A percentile compares a stretch with the other conserved stretches of the same genome.
These are phyloP conservation scores for Mallotus japonicus DNA, from an alignment of 441 rosid genomes.

Conservation along the genomic window DNA sequence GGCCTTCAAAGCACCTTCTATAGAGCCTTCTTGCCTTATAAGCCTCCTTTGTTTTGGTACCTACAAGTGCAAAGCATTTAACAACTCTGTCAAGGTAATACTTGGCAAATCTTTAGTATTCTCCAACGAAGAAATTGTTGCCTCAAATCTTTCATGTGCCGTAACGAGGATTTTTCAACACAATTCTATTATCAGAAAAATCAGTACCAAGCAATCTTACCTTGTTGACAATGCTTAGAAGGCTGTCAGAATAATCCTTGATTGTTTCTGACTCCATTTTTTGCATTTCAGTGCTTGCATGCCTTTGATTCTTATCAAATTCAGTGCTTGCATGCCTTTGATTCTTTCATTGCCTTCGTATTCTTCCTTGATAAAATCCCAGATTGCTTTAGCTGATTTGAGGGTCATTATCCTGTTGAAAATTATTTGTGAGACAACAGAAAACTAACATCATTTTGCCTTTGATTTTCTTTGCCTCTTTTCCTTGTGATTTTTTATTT, in stretches of 20 bases:
- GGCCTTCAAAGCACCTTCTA: slow-evolving; percentile 2
- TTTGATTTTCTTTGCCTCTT: not conserved
- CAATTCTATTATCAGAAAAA: not conserved
- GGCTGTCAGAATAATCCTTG: not conserved
- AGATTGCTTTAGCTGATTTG: not conserved
- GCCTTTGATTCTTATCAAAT: slow-evolving; percentile 6
- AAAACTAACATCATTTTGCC: slow-evolving; percentile 5
- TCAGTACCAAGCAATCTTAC: slow-evolving; percentile 4
- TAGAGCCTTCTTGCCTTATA: not conserved
- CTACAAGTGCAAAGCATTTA: not conserved
- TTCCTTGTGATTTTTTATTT: too few relatives aligned
- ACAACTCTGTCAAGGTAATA: not conserved
- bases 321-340: too few relatives aligned
- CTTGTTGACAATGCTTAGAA: not conserved
- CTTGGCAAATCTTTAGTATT: slow-evolving; percentile 11
- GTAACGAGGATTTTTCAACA: not conserved
- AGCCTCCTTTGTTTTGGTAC: not conserved
- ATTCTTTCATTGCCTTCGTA: not conserved
- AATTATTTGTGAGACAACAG: not conserved
- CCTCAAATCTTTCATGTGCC: not conserved
- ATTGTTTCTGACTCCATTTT: not conserved
- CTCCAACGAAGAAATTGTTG: not conserved
- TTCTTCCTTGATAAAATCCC: not conserved
- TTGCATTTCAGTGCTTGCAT: not conserved
- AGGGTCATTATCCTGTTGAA: slow-evolving; percentile 7